A percentile compares a stretch with the other conserved stretches of the same genome.
phyloP scores from a whole-genome alignment of 208 protist genomes.

The Leishmania gerbilli region DNA sequence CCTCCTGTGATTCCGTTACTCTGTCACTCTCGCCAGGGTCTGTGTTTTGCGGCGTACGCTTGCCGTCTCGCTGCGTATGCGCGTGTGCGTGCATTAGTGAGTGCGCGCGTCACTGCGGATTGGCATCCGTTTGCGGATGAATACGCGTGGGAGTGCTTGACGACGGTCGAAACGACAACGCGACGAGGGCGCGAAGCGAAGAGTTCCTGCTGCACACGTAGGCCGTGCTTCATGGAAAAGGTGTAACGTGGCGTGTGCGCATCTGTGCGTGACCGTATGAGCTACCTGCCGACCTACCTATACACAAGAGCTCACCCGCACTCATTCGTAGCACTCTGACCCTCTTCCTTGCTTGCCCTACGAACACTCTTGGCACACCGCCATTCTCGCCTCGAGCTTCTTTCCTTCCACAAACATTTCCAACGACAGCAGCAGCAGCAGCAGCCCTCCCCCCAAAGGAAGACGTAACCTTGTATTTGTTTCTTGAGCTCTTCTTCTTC shows the following conservation, averaged over 20 bases:
- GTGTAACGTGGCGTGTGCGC: background rate
- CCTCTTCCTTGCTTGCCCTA: background rate
- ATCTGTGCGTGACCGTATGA: background rate
- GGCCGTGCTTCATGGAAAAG: background rate
- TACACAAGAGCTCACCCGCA: background rate
- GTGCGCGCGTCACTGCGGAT: too few species aligned
- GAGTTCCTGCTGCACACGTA: background rate
- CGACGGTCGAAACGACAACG: background rate
- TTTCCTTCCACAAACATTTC: background rate
- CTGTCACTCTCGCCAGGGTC: background rate
- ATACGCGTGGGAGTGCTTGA: background rate
- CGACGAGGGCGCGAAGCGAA: background rate
- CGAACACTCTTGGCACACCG: background rate
- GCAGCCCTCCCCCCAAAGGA: background rate
- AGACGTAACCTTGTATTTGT: background rate
- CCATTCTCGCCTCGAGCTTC: background rate
- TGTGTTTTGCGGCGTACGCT: background rate
- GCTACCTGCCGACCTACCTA: background rate
- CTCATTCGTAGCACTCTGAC: background rate
- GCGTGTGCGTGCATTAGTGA: too few species aligned
- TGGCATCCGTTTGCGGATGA: background rate
- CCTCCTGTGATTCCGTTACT: background rate
- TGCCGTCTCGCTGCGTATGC: background rate
- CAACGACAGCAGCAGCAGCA: background rate
- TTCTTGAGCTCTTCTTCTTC: background rate